Evolutionary conservation across 768 basidiomycete genomes (phyloP).

Genomic region (Leccinum aurantiacum): DNA sequence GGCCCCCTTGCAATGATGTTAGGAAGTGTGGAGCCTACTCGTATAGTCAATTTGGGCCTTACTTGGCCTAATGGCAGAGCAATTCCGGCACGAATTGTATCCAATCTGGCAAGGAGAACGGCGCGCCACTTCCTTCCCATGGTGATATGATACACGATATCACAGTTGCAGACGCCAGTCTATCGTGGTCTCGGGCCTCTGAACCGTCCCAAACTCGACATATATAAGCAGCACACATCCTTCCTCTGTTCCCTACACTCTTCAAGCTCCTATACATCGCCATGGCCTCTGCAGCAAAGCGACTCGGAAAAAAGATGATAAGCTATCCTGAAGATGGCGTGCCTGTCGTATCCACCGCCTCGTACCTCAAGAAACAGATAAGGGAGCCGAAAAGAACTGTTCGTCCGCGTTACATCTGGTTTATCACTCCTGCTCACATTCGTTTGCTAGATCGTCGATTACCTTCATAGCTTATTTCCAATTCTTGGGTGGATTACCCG

Average conservation of each 20-base stretch:
- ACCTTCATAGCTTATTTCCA: conserved; percentile 78
- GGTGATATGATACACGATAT: neutral
- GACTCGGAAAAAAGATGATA: conserved; percentile 55
- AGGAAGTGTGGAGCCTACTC: neutral
- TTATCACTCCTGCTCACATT: neutral
- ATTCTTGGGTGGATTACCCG: conserved; percentile 82
- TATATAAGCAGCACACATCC: conserved; percentile 1
- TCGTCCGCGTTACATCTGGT: neutral
- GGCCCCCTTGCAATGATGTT: neutral
- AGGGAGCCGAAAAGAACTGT: conserved; percentile 53
- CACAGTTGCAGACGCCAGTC: neutral
- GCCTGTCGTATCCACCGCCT: conserved; percentile 56
- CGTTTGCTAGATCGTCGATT: conserved; percentile 51
- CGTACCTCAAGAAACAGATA: conserved; percentile 48
- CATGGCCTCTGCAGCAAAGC: conserved; percentile 46
- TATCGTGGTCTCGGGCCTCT: neutral
- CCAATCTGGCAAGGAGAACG: conserved; percentile 4
- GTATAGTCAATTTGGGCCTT: neutral
- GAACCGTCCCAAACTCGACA: neutral
- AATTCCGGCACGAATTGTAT: neutral
- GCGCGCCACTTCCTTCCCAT: conserved; percentile 26
- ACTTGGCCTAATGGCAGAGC: neutral
- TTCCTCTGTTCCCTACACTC: neutral
- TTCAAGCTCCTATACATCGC: neutral
- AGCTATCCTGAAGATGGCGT: conserved; percentile 59